These are phyloP conservation scores for Xylaria castorea DNA, from an alignment of 495 filamentous ascomycete species.

Conservation along the genomic window DNA sequence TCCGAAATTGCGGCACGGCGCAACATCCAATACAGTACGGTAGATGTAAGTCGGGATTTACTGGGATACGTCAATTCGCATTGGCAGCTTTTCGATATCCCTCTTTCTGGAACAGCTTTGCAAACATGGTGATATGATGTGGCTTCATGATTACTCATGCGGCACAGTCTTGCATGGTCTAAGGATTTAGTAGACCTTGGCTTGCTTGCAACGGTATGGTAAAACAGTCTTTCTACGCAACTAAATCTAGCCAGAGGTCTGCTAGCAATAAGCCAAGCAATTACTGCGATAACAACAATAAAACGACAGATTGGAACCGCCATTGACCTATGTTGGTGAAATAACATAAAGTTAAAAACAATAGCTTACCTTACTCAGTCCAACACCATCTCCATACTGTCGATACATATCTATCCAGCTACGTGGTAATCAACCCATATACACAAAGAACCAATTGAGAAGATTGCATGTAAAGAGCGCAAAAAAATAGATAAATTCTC, in stretches of 20 bases:
- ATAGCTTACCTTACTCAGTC: neutral
- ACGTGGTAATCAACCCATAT: too few relatives aligned
- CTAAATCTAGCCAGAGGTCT: neutral
- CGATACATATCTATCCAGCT: neutral
- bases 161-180: constrained; percentile 1
- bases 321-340: neutral
- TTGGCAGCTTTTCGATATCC: neutral
- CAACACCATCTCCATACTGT: neutral
- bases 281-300: neutral
- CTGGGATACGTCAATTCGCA: neutral
- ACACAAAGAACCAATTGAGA: too few relatives aligned
- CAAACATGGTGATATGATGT: neutral
- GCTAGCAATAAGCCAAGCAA: neutral
- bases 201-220: neutral
- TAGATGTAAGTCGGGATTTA: neutral
- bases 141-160: neutral
- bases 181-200: neutral
- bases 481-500: neutral
- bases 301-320: neutral
- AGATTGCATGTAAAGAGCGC: neutral
- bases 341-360: neutral
- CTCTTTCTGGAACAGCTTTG: neutral
- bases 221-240: neutral
- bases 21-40: neutral
- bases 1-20: neutral